Percentiles rank a stretch among this genome's conserved stretches.
phyloP scores from a whole-genome alignment of 345 rosid genomes.

The Ricinus communis region DNA sequence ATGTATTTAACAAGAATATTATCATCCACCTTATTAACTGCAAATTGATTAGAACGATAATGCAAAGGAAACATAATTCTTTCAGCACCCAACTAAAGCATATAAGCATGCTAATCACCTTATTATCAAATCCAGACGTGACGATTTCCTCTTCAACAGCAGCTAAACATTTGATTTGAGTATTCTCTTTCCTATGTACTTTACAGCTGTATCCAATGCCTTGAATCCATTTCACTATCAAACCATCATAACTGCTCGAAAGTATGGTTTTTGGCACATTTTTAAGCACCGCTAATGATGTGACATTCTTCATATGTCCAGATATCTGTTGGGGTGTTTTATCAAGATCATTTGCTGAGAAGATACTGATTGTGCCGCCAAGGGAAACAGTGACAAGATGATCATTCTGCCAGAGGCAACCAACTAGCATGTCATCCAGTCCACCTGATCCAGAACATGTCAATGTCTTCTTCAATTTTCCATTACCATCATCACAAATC shows the following conservation, averaged over 20 bases:
- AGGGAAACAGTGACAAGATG: conserved; percentile 88
- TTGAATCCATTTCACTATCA: conserved; percentile 83
- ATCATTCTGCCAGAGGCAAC: conserved; percentile 92
- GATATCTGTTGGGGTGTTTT: conserved; percentile 67
- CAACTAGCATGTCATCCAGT: conserved; percentile 91
- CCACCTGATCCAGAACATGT: conserved; percentile 68
- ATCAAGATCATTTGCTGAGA: conserved; percentile 72
- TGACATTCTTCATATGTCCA: conserved; percentile 84
- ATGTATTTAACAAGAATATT: not conserved
- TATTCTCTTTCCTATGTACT: conserved; percentile 66
- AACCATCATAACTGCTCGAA: conserved; percentile 88
- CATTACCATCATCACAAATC: conserved; percentile 67
- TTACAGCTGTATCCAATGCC: conserved; percentile 82
- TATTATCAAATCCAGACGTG: conserved; percentile 88
- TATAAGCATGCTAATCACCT: conserved; percentile 42
- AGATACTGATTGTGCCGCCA: conserved; percentile 79
- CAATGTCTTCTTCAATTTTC: conserved; percentile 67
- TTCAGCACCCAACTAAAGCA: not conserved
- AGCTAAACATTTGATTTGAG: conserved; percentile 84
- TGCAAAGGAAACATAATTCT: not conserved
- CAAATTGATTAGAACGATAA: not conserved
- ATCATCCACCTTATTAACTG: not conserved
- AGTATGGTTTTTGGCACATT: conserved; percentile 57
- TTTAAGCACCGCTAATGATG: conserved; percentile 69
- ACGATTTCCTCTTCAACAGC: conserved; percentile 80